Percentiles rank a stretch among this genome's conserved stretches.
Conservation (phyloP, 2,329 filamentous ascomycete species). For the Furcasterigmium sp. region DNA sequence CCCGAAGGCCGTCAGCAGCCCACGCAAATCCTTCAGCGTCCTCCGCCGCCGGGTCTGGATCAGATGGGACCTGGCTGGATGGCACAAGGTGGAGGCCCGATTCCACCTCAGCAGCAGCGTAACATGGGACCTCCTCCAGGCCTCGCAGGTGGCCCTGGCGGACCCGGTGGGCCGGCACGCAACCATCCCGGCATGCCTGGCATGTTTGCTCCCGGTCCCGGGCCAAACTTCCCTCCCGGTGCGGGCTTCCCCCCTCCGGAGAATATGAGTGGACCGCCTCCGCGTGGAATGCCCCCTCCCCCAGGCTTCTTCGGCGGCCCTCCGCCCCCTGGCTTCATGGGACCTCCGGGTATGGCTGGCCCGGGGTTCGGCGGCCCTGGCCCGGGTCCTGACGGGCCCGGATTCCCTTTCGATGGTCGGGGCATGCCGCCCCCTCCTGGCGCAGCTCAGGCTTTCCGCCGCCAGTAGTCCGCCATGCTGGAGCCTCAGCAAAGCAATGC, state of each 20-base stretch:
- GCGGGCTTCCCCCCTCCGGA: constrained; percentile 40
- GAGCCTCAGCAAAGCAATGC: no score
- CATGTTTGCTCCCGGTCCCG: constrained; percentile 52
- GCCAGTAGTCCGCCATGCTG: constrained; percentile 18
- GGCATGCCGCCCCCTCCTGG: constrained; percentile 46
- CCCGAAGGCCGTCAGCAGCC: constrained; percentile 48
- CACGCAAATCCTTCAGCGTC: constrained; percentile 60
- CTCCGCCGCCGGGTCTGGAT: constrained; percentile 54
- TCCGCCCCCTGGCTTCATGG: constrained; percentile 49
- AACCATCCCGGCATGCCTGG: constrained; percentile 43
- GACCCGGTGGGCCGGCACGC: constrained; percentile 23
- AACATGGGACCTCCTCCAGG: constrained; percentile 58
- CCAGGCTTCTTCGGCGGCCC: constrained; percentile 51
- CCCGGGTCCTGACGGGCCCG: constrained; percentile 41
- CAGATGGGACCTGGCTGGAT: constrained; percentile 54
- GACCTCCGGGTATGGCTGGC: constrained; percentile 24
- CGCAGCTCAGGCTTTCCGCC: constrained; percentile 28
- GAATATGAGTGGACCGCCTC: constrained; percentile 42
- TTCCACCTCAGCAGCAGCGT: constrained; percentile 32
- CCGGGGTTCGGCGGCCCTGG: constrained; percentile 12
- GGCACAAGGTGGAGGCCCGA: constrained; percentile 32
- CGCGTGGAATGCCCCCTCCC: constrained; percentile 51
- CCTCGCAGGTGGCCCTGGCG: constrained; percentile 35
- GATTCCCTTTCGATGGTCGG: constrained; percentile 50
- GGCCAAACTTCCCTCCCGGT: constrained; percentile 51